phyloP scores from a whole-genome alignment of 2,329 filamentous ascomycete genomes.

The Diplodia sapinea region DNA sequence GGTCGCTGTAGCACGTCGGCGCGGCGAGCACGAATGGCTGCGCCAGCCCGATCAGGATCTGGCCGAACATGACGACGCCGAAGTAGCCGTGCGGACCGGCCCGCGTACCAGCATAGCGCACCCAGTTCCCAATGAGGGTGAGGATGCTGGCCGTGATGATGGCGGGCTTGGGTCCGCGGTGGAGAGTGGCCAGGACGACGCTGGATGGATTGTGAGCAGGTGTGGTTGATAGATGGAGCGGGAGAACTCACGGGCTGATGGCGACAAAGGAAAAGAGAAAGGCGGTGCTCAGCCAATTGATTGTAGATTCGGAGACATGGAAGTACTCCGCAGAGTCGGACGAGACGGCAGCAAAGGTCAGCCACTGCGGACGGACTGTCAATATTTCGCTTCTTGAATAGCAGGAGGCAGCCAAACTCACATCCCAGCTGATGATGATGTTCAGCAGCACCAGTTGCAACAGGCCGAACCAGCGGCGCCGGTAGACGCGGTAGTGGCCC shows the following conservation, averaged over 20 bases:
- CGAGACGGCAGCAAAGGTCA: constrained; percentile 87
- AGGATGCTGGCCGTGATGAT: constrained; percentile 76
- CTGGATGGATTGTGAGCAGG: constrained; percentile 33
- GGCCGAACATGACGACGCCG: constrained; percentile 83
- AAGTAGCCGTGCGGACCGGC: constrained; percentile 65
- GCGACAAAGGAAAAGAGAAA: constrained; percentile 85
- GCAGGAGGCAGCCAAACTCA: constrained; percentile 57
- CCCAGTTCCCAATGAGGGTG: constrained; percentile 85
- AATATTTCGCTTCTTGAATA: not conserved
- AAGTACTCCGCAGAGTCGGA: constrained; percentile 77
- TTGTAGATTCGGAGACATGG: constrained; percentile 70
- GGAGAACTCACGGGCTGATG: constrained; percentile 64
- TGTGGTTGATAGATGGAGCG: not conserved
- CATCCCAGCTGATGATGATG: constrained; percentile 93
- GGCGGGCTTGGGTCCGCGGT: constrained; percentile 74
- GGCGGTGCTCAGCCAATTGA: constrained; percentile 92
- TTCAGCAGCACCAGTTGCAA: constrained; percentile 85
- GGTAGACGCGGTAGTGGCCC: constrained; percentile 65
- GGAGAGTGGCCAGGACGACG: constrained; percentile 75
- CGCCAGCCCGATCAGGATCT: constrained; percentile 85
- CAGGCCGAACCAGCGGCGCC: constrained; percentile 87
- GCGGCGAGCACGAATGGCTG: constrained; percentile 92
- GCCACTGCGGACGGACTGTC: constrained; percentile 67
- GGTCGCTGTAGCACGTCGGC: constrained; percentile 87
- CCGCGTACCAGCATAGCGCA: constrained; percentile 76